Evolutionary conservation across 1,284 basidiomycete genomes (phyloP), one percentile per base, ranked within the genome.

Genomic region (Fomitiporia mediterranea): DNA sequence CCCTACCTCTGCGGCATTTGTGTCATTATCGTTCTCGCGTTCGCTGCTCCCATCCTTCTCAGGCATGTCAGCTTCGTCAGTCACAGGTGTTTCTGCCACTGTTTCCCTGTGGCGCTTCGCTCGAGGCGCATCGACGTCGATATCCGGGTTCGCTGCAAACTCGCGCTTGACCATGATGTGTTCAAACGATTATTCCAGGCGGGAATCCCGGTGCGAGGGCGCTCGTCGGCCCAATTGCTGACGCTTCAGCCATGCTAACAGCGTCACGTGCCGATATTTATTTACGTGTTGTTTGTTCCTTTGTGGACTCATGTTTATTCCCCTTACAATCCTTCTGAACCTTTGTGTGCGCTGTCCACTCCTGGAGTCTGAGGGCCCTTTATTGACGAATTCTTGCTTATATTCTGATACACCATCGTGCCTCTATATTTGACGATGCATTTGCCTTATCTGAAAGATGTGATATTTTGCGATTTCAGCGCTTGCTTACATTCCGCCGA

Each of bases 41-140:
- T 59, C 57, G 34, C 53, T 58, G 53, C 55, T 61, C 28, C 46
- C 39, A 2, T 39, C 54, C 27, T 32, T 44, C 17, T 61, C 53
- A 37, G 19, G 39, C 44, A 56, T 59, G 11, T 61, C 58, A 15
- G 53, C 59, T 49, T 64, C 64, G 57, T 48, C 66, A 51, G 62
- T 62, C 5, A 55, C 53, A 6, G 59, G 52, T 17, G 61, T 47
- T 34, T 59, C 55, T 58, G 63, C 56, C 56, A 56, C 63, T 56
- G 69, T 73, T 56, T 84, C 83, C 68, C 78, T 82, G 65, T 82
- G 82, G 68, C 86, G 82, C 73, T 89, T 89, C 67, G 79, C 74
- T 65, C 82, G 81, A 65, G 83, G 80, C 63, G 75, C 77, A 65
- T 82, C 81, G 64, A 76, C 66, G 61, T 81, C 81, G 62, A 76